Evolutionary conservation across 1,284 basidiomycete species (phyloP), one percentile per base, ranked within the genome.

Genomic region (Boletus sp.): DNA sequence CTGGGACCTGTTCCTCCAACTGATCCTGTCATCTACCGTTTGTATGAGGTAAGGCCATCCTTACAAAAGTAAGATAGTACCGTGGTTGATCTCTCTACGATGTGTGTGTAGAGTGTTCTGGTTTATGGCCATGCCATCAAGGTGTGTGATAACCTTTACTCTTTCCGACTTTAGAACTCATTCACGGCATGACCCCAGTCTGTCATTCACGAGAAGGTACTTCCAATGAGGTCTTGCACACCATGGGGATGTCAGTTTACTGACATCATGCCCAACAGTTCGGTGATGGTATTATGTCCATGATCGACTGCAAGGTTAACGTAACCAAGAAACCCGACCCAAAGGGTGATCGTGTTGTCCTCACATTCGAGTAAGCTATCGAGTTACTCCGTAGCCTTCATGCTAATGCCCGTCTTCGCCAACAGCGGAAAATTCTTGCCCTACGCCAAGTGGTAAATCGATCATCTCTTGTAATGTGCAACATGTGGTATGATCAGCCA

Each of bases 231-330:
- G 29, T 42, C 22, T 33, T 48, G 13, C 29, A 43, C 16, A 43
- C 29, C 15, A 31, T 29, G 7, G 9, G 24, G 0, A 5, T 7
- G 15, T 12, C 42, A 13, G 41, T 43, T 37, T 41, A 46, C 53
- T 62, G n/a, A 50, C 41, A 31, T 39, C 2, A 7, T 29, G 31
- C 46, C 36, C 13, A 16, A 9, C 53, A 91, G 89, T 94, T 94
- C 63, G 92, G 92, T 5, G 93, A 94, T 69, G 91, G 92, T 5
- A 94, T 94, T 65, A 93, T 94, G 91, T 91, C 88, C 20, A 91
- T 94, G 81, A 94, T 95, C 60, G 90, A 92, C 71, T 94, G 92
- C 74, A 84, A 84, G 61, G 82, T 93, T 44, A 80, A 78, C 33
- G 78, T 95, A 43, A 81, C 85, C 58, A 86, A 82, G 76, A 92